phyloP scores from a whole-genome alignment of 2,329 filamentous ascomycete genomes.

The Pseudocercospora fuligena region DNA sequence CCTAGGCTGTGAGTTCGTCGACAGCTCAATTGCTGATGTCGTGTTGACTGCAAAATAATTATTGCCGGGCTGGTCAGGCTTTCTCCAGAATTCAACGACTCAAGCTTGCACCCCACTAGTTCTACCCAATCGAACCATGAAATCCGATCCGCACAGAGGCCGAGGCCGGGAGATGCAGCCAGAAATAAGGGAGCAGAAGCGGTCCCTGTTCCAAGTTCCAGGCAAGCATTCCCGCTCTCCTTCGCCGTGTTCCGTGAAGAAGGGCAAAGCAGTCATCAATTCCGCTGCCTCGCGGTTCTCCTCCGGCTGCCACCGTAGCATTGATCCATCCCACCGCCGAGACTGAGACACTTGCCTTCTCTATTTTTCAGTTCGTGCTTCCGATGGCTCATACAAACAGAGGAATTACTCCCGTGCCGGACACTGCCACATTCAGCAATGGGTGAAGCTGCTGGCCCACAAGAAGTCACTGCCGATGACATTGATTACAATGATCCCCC shows the following conservation, averaged over 20 bases:
- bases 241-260: not conserved
- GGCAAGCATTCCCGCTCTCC: not conserved
- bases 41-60: not conserved
- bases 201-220: not conserved
- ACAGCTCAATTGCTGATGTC: not conserved
- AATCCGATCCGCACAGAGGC: not conserved
- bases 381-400: not conserved
- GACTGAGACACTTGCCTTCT: constrained; percentile 1
- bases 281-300: constrained; percentile 4
- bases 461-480: constrained; percentile 32
- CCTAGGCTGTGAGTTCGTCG: not conserved
- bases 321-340: constrained; percentile 3
- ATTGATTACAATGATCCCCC: constrained; percentile 40
- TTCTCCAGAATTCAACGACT: too few relatives aligned
- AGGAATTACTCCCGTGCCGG: constrained; percentile 12
- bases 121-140: not conserved
- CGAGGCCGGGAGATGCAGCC: not conserved
- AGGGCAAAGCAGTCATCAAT: constrained; percentile 8
- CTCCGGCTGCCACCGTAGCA: constrained; percentile 2
- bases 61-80: not conserved
- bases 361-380: not conserved
- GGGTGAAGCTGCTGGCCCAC: constrained; percentile 14
- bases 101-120: not conserved
- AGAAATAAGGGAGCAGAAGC: not conserved
- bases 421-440: constrained; percentile 7